These are phyloP conservation scores for Alternaria consortialis DNA, from an alignment of 2,329 filamentous ascomycete species.

Conservation along the genomic window DNA sequence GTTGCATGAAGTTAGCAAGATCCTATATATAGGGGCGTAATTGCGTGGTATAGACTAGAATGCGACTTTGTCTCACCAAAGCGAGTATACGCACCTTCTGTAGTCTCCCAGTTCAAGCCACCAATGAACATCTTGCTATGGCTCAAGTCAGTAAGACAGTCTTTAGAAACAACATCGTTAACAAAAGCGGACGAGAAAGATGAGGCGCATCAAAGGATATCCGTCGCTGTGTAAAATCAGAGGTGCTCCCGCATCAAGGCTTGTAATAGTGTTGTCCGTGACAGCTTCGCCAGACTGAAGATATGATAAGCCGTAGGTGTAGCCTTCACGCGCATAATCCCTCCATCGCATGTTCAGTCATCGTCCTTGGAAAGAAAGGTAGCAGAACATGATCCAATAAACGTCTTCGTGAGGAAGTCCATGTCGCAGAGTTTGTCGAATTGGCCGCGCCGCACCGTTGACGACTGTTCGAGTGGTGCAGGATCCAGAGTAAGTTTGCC, in stretches of 20 bases:
- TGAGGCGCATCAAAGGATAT: conserved; percentile 24
- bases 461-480: background rate
- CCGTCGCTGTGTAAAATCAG: background rate
- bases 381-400: background rate
- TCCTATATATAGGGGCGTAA: background rate
- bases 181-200: background rate
- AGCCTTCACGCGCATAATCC: background rate
- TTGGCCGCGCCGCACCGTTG: background rate
- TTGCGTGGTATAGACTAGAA: background rate
- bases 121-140: conserved; percentile 99
- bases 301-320: background rate
- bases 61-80: background rate
- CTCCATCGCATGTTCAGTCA: background rate
- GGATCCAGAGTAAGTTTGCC: background rate
- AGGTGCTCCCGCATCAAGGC: background rate
- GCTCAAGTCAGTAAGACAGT: conserved; percentile 28
- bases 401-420: background rate
- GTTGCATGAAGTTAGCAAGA: conserved; percentile 13
- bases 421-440: background rate
- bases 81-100: conserved; percentile 77
- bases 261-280: background rate
- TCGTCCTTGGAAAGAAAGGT: background rate
- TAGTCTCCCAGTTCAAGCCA: conserved; percentile 98
- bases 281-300: background rate
- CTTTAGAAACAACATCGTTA: background rate